A percentile compares a stretch with the other conserved stretches of the same genome.
These are phyloP conservation scores for Reutealis trisperma DNA, from an alignment of 345 rosid genomes.

Conservation along the genomic window DNA sequence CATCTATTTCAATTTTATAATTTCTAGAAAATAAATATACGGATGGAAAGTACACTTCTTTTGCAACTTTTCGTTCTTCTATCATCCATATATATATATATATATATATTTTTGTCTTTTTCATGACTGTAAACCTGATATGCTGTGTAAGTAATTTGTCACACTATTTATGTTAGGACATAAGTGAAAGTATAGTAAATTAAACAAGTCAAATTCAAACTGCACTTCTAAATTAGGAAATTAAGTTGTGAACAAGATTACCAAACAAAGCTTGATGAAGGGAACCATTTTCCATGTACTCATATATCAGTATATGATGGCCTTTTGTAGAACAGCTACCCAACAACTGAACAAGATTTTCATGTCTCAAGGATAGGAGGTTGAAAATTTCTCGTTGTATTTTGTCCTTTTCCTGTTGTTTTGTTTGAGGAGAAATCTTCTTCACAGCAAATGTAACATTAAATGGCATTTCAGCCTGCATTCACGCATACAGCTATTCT, in stretches of 20 bases:
- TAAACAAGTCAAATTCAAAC: no score
- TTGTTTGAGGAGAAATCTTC: background rate
- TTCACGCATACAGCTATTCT: background rate
- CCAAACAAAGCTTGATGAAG: conserved; percentile 8
- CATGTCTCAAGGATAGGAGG: conserved; percentile 9
- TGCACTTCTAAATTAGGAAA: no score
- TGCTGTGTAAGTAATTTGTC: no score
- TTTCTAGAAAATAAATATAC: no score
- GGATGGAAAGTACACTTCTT: no score
- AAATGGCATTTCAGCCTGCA: background rate
- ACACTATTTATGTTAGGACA: no score
- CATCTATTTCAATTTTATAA: no score
- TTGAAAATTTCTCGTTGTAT: background rate
- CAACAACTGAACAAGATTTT: conserved; percentile 7
- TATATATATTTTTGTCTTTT: no score
- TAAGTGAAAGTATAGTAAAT: no score
- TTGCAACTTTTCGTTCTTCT: no score
- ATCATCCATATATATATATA: no score
- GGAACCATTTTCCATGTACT: conserved; percentile 2
- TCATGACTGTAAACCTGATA: no score
- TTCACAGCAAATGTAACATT: background rate
- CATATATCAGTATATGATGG: conserved; percentile 11
- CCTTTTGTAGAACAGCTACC: conserved; percentile 7
- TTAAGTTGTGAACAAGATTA: background rate
- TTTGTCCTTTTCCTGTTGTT: background rate